phyloP scores from a whole-genome alignment of 495 filamentous ascomycete genomes.

The Penicillium simplicissimum region DNA sequence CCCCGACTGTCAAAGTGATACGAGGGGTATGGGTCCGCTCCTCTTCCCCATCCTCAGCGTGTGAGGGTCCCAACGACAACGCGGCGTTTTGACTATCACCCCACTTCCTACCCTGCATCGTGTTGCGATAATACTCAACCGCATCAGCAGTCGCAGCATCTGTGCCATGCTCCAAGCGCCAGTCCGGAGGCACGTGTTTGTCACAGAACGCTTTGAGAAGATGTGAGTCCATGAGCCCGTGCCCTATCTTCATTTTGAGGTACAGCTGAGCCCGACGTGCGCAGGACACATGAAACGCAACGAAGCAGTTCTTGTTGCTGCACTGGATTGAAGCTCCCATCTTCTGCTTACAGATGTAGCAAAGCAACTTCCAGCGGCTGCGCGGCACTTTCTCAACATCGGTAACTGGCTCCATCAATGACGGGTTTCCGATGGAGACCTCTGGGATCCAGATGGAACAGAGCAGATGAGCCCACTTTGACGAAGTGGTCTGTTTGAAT shows the following conservation, averaged over 20 bases:
- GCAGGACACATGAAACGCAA: constrained; percentile 98
- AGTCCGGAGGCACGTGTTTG: constrained; percentile 89
- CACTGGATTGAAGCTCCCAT: constrained; percentile 99
- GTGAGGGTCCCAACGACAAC: constrained; percentile 69
- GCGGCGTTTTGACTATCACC: constrained; percentile 87
- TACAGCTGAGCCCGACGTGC: constrained; percentile 84
- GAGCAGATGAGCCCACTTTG: constrained; percentile 93
- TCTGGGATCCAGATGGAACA: constrained; percentile 99
- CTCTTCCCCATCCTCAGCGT: constrained; percentile 43
- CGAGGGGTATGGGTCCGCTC: constrained; percentile 43
- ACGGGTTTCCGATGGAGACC: constrained; percentile 90
- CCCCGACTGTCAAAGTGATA: constrained; percentile 62
- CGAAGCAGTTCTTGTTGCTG: constrained; percentile 94
- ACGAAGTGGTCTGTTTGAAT: constrained; percentile 95
- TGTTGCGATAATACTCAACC: constrained; percentile 79
- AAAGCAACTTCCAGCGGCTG: constrained; percentile 87
- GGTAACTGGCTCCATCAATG: constrained; percentile 97
- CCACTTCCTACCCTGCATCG: constrained; percentile 85
- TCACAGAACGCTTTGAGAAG: constrained; percentile 94
- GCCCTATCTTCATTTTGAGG: constrained; percentile 93
- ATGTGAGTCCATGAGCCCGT: constrained; percentile 86
- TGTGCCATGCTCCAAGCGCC: constrained; percentile 81
- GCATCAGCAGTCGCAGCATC: constrained; percentile 65
- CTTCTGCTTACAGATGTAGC: constrained; percentile 94
- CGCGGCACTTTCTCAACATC: constrained; percentile 97